Conservation (phyloP, 2,329 filamentous ascomycete genomes). For the Pseudogymnoascus sp. region DNA sequence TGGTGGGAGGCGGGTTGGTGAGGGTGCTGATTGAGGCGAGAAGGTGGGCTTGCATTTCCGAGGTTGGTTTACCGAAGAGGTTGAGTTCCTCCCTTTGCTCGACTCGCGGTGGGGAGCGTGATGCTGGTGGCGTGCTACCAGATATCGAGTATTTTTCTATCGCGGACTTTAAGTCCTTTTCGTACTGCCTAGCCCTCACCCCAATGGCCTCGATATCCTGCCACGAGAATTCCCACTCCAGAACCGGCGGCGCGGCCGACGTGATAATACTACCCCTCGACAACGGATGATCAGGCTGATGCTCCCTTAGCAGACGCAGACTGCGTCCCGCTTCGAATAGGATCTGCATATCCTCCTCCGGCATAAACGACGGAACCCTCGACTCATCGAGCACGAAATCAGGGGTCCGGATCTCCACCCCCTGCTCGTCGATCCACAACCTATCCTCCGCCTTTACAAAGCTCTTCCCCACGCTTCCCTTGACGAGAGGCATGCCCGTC, state of each 20-base stretch:
- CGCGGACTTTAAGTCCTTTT: slow-evolving; percentile 33
- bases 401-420: slow-evolving; percentile 45
- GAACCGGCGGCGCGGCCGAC: slow-evolving; percentile 42
- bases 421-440: slow-evolving; percentile 49
- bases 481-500: slow-evolving; percentile 44
- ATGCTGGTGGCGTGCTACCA: background rate
- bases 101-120: background rate
- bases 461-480: slow-evolving; percentile 38
- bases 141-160: slow-evolving; percentile 23
- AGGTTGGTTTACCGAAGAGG: slow-evolving; percentile 41
- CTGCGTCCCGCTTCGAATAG: slow-evolving; percentile 78
- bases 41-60: slow-evolving; percentile 40
- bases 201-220: slow-evolving; percentile 57
- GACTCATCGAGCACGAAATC: slow-evolving; percentile 56
- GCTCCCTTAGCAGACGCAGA: slow-evolving; percentile 59
- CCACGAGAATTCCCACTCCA: slow-evolving; percentile 68
- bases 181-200: slow-evolving; percentile 46
- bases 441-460: slow-evolving; percentile 53
- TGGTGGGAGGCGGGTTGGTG: slow-evolving; percentile 27
- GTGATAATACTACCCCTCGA: slow-evolving; percentile 42
- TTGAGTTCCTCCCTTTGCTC: slow-evolving; percentile 20
- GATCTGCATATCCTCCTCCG: slow-evolving; percentile 55
- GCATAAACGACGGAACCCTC: slow-evolving; percentile 64
- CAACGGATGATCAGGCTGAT: slow-evolving; percentile 64
- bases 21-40: slow-evolving; percentile 42